phyloP scores from a whole-genome alignment of 2,329 filamentous ascomycete species.

The Colletotrichum cordylinicola region DNA sequence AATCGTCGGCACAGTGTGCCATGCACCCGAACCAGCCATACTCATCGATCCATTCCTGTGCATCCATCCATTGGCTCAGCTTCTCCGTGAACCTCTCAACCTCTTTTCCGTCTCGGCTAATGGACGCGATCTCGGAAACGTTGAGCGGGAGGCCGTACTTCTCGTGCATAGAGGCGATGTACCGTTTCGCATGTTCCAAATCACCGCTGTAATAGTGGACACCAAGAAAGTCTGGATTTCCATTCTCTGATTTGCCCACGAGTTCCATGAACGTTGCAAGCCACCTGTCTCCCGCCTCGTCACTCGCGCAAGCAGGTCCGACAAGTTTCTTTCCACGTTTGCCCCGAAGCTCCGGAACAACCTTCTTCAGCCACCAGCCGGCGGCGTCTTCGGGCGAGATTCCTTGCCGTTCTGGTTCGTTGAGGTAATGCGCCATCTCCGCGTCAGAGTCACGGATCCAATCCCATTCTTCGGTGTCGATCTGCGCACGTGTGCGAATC shows the following conservation, averaged over 20 bases:
- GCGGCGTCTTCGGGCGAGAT: constrained; percentile 40
- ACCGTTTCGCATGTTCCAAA: constrained; percentile 36
- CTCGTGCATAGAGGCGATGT: constrained; percentile 38
- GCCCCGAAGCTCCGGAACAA: constrained; percentile 31
- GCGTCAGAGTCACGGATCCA: constrained; percentile 27
- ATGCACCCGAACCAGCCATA: constrained; percentile 52
- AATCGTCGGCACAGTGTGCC: constrained; percentile 44
- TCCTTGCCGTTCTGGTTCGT: constrained; percentile 47
- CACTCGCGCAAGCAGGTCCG: constrained; percentile 42
- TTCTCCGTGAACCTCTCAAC: constrained; percentile 43
- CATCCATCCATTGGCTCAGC: constrained; percentile 48
- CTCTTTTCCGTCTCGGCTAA: constrained; percentile 37
- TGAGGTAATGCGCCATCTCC: constrained; percentile 49
- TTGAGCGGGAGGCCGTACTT: constrained; percentile 40
- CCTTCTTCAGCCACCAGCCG: constrained; percentile 40
- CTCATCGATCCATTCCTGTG: constrained; percentile 44
- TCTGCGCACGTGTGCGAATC: constrained; percentile 42
- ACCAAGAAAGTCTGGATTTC: constrained; percentile 44
- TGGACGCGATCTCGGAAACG: constrained; percentile 47
- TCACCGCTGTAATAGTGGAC: constrained; percentile 48
- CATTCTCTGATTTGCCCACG: constrained; percentile 27
- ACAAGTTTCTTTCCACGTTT: constrained; percentile 35
- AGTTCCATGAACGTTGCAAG: constrained; percentile 44
- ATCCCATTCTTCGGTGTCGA: constrained; percentile 42
- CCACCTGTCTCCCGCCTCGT: constrained; percentile 43